Conservation (phyloP, 1,139 yeast genomes). For the Taphrina communis region DNA sequence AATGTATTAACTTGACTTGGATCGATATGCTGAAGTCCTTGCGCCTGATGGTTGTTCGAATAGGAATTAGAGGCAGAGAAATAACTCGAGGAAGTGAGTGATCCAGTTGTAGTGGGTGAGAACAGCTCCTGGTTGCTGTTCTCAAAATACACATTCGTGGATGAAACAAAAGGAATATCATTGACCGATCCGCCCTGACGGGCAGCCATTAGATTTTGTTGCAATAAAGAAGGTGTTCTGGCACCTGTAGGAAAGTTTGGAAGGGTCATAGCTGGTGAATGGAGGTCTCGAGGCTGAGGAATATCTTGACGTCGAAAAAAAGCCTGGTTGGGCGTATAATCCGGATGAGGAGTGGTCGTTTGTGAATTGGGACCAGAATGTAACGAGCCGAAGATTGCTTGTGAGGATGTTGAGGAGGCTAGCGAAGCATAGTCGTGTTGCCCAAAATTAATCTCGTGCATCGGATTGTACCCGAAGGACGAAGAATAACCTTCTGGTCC, state of each 20-base stretch:
- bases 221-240: conserved; percentile 33
- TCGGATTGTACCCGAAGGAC: conserved; percentile 18
- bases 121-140: conserved; percentile 13
- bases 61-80: conserved; percentile 26
- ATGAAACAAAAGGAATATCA: conserved; percentile 11
- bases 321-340: conserved; percentile 15
- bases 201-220: conserved; percentile 37
- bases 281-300: conserved; percentile 21
- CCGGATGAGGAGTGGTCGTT: conserved; percentile 21
- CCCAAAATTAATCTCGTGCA: conserved; percentile 20
- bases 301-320: conserved; percentile 25
- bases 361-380: conserved; percentile 25
- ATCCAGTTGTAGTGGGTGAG: conserved; percentile 24
- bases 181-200: conserved; percentile 30
- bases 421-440: conserved; percentile 23
- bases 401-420: conserved; percentile 35
- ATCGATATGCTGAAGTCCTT: conserved; percentile 25
- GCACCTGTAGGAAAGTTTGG: conserved; percentile 36
- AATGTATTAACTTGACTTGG: conserved; percentile 25
- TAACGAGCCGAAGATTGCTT: conserved; percentile 28
- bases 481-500: conserved; percentile 32
- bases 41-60: conserved; percentile 3
- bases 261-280: conserved; percentile 22
- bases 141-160: conserved; percentile 11
- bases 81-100: conserved; percentile 26